phyloP scores from a whole-genome alignment of 352 stramenopile species.

The Phytophthora melonis region DNA sequence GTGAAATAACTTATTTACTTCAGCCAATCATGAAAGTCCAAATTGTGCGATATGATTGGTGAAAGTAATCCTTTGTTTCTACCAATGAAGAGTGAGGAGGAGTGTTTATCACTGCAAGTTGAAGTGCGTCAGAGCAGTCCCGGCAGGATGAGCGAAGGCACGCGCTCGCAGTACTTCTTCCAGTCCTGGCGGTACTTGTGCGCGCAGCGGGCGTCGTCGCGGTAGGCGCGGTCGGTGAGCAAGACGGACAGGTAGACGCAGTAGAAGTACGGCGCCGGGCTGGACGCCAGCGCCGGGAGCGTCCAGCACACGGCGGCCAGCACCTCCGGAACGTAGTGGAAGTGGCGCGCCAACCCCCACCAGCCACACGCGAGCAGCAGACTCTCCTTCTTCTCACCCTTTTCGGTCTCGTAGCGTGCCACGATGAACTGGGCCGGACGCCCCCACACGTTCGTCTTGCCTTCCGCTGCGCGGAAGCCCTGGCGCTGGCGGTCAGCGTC shows the following conservation, averaged over 20 bases:
- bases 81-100: too few relatives aligned
- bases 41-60: too few relatives aligned
- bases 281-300: slow-evolving; percentile 64
- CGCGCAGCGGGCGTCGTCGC: slow-evolving; percentile 95
- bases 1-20: too few relatives aligned
- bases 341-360: slow-evolving; percentile 95
- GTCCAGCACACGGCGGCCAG: slow-evolving; percentile 84
- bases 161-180: slow-evolving; percentile 91
- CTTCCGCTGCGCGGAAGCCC: slow-evolving; percentile 89
- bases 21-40: too few relatives aligned
- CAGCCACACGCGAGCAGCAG: slow-evolving; percentile 93
- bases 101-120: neutral
- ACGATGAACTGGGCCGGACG: slow-evolving; percentile 92
- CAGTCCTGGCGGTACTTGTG: slow-evolving; percentile 98
- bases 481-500: slow-evolving; percentile 95
- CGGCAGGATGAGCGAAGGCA: slow-evolving; percentile 91
- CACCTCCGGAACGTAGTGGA: slow-evolving; percentile 97
- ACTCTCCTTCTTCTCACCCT: slow-evolving; percentile 90
- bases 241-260: slow-evolving; percentile 93
- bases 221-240: slow-evolving; percentile 94
- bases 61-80: too few relatives aligned
- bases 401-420: slow-evolving; percentile 93
- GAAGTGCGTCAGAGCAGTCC: slow-evolving; percentile 53
- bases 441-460: slow-evolving; percentile 93
- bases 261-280: slow-evolving; percentile 90